Evolutionary conservation across 768 basidiomycete species (phyloP), one percentile per base, ranked within the genome.

Genomic region (Suillus alpinus): DNA sequence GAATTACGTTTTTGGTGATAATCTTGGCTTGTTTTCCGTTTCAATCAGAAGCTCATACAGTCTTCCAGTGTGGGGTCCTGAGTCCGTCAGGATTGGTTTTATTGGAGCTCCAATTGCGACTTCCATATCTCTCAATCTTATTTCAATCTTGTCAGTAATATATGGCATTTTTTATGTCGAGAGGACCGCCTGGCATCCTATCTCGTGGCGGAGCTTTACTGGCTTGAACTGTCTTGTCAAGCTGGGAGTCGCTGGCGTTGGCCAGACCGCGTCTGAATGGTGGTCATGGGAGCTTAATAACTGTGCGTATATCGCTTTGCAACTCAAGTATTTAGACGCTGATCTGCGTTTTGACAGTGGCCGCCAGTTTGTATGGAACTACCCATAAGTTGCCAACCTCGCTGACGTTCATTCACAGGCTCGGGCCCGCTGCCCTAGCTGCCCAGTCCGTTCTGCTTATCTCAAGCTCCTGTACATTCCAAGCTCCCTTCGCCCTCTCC

Each of bases 231-330:
- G 90, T 8, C 72, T 98, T 44, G 78, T 88, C 6, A 85, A 83
- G 46, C 80, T 98, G 0, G 93, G 95, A 0, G 67, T 95, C 4
- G 91, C 91, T 10, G 95, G 96, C 10, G 85, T 93, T 23, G 59
- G 86, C 0, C 93, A 94, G 72, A 88, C 85, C 4, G 92, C 92
- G 1, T 87, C 86, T 4, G 96, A 97, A 73, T 98, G 95, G 96
- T 98, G 95, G 94, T 88, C 90, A 41, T 96, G 96, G 96, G 95
- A 97, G 74, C 81, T 94, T 6, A 74, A 91, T 36, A 88, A 87
- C 26, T 76, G 72, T 73, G 59, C 65, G 72, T 66, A 6, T n/a
- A 23, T 40, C 23, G 1, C 40, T 9, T 47, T 56, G 10, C 44
- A 55, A 16, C 43, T 56, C 60, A 37, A 62, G 23, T 14, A 20